Conservation (phyloP, 169 alveolate genomes). For the Plasmodium gallinaceum region DNA sequence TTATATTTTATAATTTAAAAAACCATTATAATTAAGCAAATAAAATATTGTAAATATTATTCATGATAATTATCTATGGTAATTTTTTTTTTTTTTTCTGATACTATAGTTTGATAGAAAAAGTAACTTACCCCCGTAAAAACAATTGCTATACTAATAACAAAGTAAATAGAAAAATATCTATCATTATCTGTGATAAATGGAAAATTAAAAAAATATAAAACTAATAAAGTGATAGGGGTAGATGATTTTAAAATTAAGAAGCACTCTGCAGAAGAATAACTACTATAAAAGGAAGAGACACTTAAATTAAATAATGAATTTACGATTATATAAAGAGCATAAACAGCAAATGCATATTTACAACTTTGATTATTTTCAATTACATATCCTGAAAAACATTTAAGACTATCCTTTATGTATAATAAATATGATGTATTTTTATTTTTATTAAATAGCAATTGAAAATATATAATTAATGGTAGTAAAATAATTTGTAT, state of each 20-base stretch:
- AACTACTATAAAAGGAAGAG: slow-evolving; percentile 46
- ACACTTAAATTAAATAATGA: slow-evolving; percentile 65
- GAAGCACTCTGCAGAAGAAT: slow-evolving; percentile 74
- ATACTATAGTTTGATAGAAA: slow-evolving; percentile 46
- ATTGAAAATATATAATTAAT: slow-evolving; percentile 56
- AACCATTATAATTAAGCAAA: too few relatives aligned
- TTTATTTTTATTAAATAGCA: slow-evolving; percentile 38
- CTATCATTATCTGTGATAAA: slow-evolving; percentile 66
- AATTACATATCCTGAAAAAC: slow-evolving; percentile 51
- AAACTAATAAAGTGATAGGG: slow-evolving; percentile 60
- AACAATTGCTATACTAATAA: slow-evolving; percentile 53
- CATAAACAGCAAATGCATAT: slow-evolving; percentile 29
- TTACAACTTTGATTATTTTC: slow-evolving; percentile 62
- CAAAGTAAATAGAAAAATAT: slow-evolving; percentile 62
- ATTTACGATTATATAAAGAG: slow-evolving; percentile 44
- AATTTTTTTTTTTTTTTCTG: background rate
- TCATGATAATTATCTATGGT: background rate
- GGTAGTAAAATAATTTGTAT: slow-evolving; percentile 59
- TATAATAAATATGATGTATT: slow-evolving; percentile 43
- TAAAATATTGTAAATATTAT: too few relatives aligned
- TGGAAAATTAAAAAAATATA: slow-evolving; percentile 55
- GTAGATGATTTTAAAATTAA: slow-evolving; percentile 71
- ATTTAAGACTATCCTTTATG: slow-evolving; percentile 43
- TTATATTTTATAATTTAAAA: too few relatives aligned
- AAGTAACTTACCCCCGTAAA: slow-evolving; percentile 72